Evolutionary conservation across 257 asterid species (phyloP).

Genomic region (Cynanchum wilfordii): DNA sequence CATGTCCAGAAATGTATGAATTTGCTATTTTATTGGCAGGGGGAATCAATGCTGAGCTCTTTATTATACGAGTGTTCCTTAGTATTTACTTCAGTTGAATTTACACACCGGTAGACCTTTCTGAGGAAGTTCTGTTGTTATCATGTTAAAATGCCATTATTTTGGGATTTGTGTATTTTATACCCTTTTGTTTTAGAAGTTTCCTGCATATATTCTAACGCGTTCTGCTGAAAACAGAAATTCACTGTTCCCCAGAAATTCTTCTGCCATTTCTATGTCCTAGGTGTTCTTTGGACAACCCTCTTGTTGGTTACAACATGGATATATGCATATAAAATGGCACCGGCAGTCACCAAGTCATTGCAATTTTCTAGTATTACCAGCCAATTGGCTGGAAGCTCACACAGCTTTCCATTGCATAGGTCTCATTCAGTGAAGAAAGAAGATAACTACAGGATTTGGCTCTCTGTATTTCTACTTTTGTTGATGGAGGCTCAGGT

Average conservation of each 20-base stretch:
- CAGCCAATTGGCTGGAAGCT: constrained; percentile 65
- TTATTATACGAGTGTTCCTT: neutral
- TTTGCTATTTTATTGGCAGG: neutral
- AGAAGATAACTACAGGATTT: constrained; percentile 37
- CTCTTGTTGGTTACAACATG: constrained; percentile 64
- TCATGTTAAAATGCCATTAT: neutral
- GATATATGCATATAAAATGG: constrained; percentile 49
- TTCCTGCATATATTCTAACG: neutral
- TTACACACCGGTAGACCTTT: neutral
- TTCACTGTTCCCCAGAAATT: constrained; percentile 68
- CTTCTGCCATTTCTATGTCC: constrained; percentile 72
- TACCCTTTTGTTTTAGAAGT: neutral
- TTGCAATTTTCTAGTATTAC: constrained; percentile 46
- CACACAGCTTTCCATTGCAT: constrained; percentile 36
- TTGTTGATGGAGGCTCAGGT: constrained; percentile 78
- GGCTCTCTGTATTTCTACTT: constrained; percentile 73
- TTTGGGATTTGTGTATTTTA: neutral
- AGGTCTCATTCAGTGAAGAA: constrained; percentile 28
- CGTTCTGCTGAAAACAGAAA: constrained; percentile 43
- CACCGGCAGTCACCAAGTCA: constrained; percentile 41
- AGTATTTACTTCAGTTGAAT: neutral
- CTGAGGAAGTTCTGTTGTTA: neutral
- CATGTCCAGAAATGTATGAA: neutral
- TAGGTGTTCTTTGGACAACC: constrained; percentile 66
- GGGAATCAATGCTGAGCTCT: neutral